These are phyloP conservation scores for Stromatinia cepivora DNA, from an alignment of 2,329 filamentous ascomycete genomes.

Conservation along the genomic window DNA sequence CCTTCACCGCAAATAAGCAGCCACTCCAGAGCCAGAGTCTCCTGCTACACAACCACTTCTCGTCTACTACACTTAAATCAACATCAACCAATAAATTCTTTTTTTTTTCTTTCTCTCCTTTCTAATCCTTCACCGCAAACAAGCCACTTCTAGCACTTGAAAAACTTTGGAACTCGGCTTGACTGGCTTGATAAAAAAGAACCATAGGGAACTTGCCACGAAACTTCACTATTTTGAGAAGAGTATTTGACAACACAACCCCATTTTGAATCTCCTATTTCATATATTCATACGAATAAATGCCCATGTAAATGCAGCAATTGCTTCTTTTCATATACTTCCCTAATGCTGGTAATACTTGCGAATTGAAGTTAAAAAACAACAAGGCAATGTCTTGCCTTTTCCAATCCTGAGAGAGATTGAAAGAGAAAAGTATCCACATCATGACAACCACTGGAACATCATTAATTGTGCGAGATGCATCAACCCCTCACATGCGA, in stretches of 20 bases:
- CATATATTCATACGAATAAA: slow-evolving; percentile 10
- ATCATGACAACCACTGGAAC: slow-evolving; percentile 18
- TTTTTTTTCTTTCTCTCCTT: neutral
- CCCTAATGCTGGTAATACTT: slow-evolving; percentile 1
- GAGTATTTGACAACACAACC: slow-evolving; percentile 10
- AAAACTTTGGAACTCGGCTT: neutral
- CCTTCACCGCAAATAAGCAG: slow-evolving; percentile 30
- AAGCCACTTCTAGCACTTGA: slow-evolving; percentile 33
- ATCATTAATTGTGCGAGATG: slow-evolving; percentile 16
- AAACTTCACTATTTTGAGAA: neutral
- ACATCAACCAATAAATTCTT: neutral
- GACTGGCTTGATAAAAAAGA: slow-evolving; percentile 2
- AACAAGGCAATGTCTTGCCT: neutral
- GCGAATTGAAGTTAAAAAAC: slow-evolving; percentile 2
- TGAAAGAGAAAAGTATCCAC: slow-evolving; percentile 5
- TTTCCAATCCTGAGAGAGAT: neutral
- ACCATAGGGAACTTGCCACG: slow-evolving; percentile 22
- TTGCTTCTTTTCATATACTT: neutral
- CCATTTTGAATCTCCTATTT: neutral
- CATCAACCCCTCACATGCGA: slow-evolving; percentile 20
- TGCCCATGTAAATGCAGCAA: slow-evolving; percentile 16
- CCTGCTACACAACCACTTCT: too few species aligned
- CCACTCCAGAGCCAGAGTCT: slow-evolving; percentile 28
- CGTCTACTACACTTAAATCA: neutral
- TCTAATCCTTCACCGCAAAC: slow-evolving; percentile 27